Evolutionary conservation across 2,329 filamentous ascomycete genomes (phyloP).

Genomic region (Orbilia blumenaviensis): DNA sequence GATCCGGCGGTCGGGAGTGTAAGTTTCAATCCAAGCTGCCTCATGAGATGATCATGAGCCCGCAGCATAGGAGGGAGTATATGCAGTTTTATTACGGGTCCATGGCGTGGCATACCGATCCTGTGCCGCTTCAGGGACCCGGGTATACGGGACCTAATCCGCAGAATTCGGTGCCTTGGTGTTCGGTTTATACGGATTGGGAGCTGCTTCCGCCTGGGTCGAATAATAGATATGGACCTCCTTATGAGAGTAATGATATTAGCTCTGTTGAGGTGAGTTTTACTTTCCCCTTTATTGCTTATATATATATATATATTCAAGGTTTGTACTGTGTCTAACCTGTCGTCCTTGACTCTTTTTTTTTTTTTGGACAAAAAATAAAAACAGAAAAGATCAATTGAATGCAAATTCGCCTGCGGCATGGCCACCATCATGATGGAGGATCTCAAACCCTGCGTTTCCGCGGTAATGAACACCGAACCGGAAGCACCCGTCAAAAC

Average conservation of each 20-base stretch:
- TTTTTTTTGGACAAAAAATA: too few relatives aligned
- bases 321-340: too few relatives aligned
- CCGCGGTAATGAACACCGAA: too few relatives aligned
- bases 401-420: too few relatives aligned
- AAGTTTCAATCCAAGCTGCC: not conserved
- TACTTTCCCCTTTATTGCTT: not conserved
- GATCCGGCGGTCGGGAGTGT: not conserved
- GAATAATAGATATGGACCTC: not conserved
- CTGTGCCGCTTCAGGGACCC: not conserved
- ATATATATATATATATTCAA: too few relatives aligned
- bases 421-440: too few relatives aligned
- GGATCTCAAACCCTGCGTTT: too few relatives aligned
- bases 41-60: not conserved
- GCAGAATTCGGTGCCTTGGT: not conserved
- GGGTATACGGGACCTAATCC: not conserved
- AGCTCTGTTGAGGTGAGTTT: not conserved
- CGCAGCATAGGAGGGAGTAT: slow-evolving; percentile 11
- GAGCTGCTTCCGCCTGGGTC: not conserved
- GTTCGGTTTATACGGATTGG: not conserved
- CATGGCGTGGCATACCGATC: not conserved
- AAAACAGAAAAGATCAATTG: too few relatives aligned
- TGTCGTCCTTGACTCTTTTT: too few relatives aligned
- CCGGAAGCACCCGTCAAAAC: too few relatives aligned
- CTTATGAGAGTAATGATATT: not conserved
- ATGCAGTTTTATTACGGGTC: not conserved